A percentile compares a stretch with the other conserved stretches of the same genome.
phyloP scores from a whole-genome alignment of 805 yeast genomes.

The Helenozyma rhizophorensis region DNA sequence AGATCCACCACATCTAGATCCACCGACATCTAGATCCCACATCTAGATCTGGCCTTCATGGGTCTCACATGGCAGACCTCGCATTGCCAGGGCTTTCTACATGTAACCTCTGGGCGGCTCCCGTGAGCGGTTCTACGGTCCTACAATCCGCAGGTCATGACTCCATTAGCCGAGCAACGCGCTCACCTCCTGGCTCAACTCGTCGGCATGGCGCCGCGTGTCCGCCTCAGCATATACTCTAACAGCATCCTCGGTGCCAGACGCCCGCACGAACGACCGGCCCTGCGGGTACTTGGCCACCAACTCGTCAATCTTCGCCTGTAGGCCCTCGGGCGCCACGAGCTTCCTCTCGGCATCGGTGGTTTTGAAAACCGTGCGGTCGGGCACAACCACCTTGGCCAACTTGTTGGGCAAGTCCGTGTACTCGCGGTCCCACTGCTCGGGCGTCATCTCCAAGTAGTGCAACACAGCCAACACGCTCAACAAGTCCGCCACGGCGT shows the following conservation, averaged over 20 bases:
- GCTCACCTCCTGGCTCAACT: constrained; percentile 26
- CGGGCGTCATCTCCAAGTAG: constrained; percentile 54
- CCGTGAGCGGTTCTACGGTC: no score
- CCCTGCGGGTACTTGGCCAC: constrained; percentile 57
- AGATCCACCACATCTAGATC: no score
- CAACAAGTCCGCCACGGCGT: constrained; percentile 89
- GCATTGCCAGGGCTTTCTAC: no score
- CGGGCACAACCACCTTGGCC: constrained; percentile 77
- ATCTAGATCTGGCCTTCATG: no score
- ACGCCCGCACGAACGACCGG: constrained; percentile 91
- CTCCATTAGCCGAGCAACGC: constrained; percentile 16
- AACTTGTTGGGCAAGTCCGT: constrained; percentile 83
- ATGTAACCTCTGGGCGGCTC: no score
- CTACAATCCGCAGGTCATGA: no score
- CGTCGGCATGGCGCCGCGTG: constrained; percentile 28
- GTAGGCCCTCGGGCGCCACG: constrained; percentile 74
- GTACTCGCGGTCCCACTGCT: constrained; percentile 72
- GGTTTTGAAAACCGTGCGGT: constrained; percentile 74
- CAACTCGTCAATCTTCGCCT: constrained; percentile 59
- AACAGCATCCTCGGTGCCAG: constrained; percentile 97
- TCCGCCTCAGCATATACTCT: constrained; percentile 91
- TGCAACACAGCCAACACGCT: constrained; percentile 65
- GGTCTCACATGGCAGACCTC: no score
- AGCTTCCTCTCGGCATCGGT: constrained; percentile 87
- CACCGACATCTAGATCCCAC: no score